Conservation (phyloP, 1,139 yeast genomes). For the Yamadazyma diospyri region DNA sequence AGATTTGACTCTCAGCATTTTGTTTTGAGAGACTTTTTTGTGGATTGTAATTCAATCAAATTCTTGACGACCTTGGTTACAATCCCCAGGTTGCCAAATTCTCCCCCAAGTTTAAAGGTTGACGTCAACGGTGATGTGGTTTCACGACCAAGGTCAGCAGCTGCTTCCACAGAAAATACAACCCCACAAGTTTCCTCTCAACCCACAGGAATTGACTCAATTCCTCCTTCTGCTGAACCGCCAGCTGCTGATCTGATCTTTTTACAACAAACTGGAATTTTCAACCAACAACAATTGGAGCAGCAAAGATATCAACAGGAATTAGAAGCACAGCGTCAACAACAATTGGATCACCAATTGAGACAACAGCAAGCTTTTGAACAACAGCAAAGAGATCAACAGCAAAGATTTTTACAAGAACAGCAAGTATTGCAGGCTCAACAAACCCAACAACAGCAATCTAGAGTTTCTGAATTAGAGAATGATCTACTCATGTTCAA, state of each 20-base stretch:
- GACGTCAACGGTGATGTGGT: constrained; percentile 39
- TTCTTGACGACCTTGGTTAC: constrained; percentile 81
- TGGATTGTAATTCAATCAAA: constrained; percentile 84
- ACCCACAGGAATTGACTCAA: constrained; percentile 29
- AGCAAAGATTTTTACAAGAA: constrained; percentile 36
- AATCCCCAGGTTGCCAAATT: constrained; percentile 72
- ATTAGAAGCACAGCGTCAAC: constrained; percentile 42
- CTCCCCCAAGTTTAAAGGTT: constrained; percentile 64
- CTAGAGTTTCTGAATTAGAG: constrained; percentile 77
- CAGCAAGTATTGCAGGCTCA: constrained; percentile 70
- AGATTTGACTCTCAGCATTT: constrained; percentile 79
- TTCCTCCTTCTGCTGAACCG: constrained; percentile 20
- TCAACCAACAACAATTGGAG: constrained; percentile 53
- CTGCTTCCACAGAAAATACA: constrained; percentile 15
- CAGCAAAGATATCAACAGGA: constrained; percentile 69
- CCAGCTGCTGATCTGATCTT: constrained; percentile 42
- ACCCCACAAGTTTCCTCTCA: constrained; percentile 31
- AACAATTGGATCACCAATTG: constrained; percentile 44
- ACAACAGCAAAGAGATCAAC: constrained; percentile 72
- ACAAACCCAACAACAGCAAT: constrained; percentile 72
- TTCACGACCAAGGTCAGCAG: constrained; percentile 40
- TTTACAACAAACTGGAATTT: constrained; percentile 48
- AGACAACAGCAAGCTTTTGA: constrained; percentile 64
- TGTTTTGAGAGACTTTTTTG: constrained; percentile 78
- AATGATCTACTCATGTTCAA: constrained; percentile 73